These are phyloP conservation scores for Rhizopogon sp. DNA, from an alignment of 768 basidiomycete genomes.

Conservation along the genomic window DNA sequence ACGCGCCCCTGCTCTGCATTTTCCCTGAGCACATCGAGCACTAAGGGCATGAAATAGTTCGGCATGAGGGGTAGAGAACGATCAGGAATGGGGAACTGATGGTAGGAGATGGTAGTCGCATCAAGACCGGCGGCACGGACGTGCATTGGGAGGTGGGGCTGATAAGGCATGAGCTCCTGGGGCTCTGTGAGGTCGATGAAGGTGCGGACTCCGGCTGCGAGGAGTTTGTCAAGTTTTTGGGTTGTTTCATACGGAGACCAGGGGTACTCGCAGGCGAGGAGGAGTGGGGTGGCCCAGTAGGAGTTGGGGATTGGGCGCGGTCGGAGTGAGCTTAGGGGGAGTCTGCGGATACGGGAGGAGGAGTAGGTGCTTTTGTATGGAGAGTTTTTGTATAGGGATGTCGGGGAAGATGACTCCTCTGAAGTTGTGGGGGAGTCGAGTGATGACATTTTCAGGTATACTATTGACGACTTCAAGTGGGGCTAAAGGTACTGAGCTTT, in stretches of 20 bases:
- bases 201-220: slow-evolving; percentile 68
- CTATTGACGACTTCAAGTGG: too few relatives aligned
- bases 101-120: slow-evolving; percentile 55
- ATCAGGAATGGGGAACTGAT: slow-evolving; percentile 76
- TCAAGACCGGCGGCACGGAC: slow-evolving; percentile 54
- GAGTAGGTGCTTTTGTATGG: neutral
- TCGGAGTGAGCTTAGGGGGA: neutral
- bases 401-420: neutral
- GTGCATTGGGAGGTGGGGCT: slow-evolving; percentile 46
- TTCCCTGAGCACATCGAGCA: slow-evolving; percentile 55
- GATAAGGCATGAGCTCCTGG: slow-evolving; percentile 71
- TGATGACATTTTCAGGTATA: neutral
- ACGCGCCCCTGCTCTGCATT: slow-evolving; percentile 55
- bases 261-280: slow-evolving; percentile 81
- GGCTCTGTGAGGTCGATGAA: slow-evolving; percentile 83
- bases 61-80: slow-evolving; percentile 56
- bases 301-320: slow-evolving; percentile 75
- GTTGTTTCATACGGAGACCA: slow-evolving; percentile 54
- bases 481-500: too few relatives aligned
- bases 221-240: slow-evolving; percentile 71
- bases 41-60: slow-evolving; percentile 49
- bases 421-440: neutral
- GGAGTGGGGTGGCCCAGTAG: slow-evolving; percentile 72
- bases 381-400: neutral
- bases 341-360: neutral